phyloP scores from a whole-genome alignment of 2,329 filamentous ascomycete species.

The Apiospora malaysiana region DNA sequence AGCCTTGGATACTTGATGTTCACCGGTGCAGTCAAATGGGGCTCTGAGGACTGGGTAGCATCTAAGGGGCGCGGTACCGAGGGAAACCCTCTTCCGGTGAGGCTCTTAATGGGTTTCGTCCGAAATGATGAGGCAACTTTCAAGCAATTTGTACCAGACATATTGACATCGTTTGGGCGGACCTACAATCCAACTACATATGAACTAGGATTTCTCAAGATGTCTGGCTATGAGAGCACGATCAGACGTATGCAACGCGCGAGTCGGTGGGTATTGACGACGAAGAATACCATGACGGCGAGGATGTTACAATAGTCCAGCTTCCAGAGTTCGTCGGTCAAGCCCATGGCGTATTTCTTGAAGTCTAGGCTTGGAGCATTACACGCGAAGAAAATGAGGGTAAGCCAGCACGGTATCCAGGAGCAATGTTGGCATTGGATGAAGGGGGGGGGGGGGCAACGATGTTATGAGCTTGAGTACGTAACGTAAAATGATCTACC shows the following conservation, averaged over 20 bases:
- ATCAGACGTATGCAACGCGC: slow-evolving; percentile 33
- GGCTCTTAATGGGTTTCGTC: background rate
- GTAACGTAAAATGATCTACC: too few species aligned
- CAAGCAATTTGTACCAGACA: slow-evolving; percentile 49
- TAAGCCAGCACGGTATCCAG: slow-evolving; percentile 26
- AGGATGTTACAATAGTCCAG: slow-evolving; percentile 53
- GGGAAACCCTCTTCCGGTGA: background rate
- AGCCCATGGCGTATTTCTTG: slow-evolving; percentile 57
- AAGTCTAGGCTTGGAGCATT: slow-evolving; percentile 52
- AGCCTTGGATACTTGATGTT: slow-evolving; percentile 46
- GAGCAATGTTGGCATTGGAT: too few species aligned
- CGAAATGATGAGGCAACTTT: slow-evolving; percentile 58
- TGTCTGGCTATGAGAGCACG: slow-evolving; percentile 46
- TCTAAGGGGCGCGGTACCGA: slow-evolving; percentile 28
- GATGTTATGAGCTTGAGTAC: too few species aligned
- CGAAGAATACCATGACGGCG: slow-evolving; percentile 46
- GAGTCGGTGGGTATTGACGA: slow-evolving; percentile 44
- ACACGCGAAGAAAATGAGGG: slow-evolving; percentile 30
- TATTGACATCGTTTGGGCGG: slow-evolving; percentile 58
- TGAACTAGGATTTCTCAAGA: slow-evolving; percentile 48
- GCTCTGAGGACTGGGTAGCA: slow-evolving; percentile 45
- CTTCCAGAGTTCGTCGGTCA: slow-evolving; percentile 48
- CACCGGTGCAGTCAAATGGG: slow-evolving; percentile 32
- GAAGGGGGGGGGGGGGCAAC: too few species aligned
- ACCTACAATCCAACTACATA: slow-evolving; percentile 56